phyloP scores from a whole-genome alignment of 805 yeast species.

The Pichia kluyveri region DNA sequence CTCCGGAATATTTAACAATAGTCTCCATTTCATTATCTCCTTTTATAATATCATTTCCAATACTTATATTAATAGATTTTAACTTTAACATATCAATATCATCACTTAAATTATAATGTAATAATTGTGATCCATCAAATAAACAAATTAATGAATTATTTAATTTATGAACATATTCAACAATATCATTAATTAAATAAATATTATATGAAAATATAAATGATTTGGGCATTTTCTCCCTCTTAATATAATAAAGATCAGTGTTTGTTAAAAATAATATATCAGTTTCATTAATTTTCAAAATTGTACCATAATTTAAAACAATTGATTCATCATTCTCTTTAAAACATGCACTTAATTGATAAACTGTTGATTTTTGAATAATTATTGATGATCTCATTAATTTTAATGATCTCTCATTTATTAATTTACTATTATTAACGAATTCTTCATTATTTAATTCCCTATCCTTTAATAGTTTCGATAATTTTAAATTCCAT shows the following conservation, averaged over 20 bases:
- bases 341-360: constrained; percentile 21
- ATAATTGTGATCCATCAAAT: constrained; percentile 27
- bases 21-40: neutral
- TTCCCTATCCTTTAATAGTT: neutral
- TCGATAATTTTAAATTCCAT: constrained; percentile 20
- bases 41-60: constrained; percentile 22
- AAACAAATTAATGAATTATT: constrained; percentile 18
- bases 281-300: constrained; percentile 23
- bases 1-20: constrained; percentile 21
- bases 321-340: constrained; percentile 15
- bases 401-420: constrained; percentile 1
- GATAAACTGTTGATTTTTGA: constrained; percentile 19
- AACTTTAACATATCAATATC: constrained; percentile 16
- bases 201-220: constrained; percentile 16
- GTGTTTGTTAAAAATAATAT: constrained; percentile 22
- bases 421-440: neutral
- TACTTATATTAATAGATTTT: constrained; percentile 22
- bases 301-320: constrained; percentile 18
- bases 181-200: constrained; percentile 16
- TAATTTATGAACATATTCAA: constrained; percentile 26
- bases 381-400: constrained; percentile 10
- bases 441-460: constrained; percentile 1
- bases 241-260: constrained; percentile 22
- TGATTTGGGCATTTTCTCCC: constrained; percentile 9
- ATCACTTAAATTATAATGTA: constrained; percentile 23